These are phyloP conservation scores for Protomyces arabidopsidicola DNA, from an alignment of 1,139 yeast species.

Conservation along the genomic window DNA sequence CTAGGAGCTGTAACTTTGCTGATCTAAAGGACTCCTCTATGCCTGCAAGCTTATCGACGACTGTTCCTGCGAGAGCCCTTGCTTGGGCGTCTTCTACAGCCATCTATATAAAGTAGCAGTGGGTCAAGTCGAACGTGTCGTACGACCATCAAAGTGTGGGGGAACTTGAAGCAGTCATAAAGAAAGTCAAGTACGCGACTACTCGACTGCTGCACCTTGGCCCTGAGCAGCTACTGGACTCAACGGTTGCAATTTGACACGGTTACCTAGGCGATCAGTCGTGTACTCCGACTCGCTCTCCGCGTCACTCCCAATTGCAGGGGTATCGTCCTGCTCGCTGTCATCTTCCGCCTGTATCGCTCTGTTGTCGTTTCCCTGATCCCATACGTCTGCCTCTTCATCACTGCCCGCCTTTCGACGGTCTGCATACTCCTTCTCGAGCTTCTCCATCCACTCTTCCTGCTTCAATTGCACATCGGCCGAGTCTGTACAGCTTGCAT, in stretches of 20 bases:
- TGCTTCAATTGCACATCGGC: slow-evolving; percentile 71
- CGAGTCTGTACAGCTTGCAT: slow-evolving; percentile 74
- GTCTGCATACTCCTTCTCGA: slow-evolving; percentile 65
- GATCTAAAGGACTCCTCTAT: slow-evolving; percentile 20
- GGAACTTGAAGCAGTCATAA: background rate
- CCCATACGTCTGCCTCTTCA: slow-evolving; percentile 56
- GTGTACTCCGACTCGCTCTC: slow-evolving; percentile 4
- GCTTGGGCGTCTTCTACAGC: background rate
- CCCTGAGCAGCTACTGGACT: too few species aligned
- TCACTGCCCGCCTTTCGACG: slow-evolving; percentile 52
- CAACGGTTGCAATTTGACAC: background rate
- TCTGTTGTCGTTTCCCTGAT: slow-evolving; percentile 67
- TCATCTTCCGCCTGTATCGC: background rate
- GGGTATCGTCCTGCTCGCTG: background rate
- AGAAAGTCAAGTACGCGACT: background rate
- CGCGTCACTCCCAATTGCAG: background rate
- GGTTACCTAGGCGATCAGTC: slow-evolving; percentile 17
- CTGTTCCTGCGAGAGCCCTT: slow-evolving; percentile 10
- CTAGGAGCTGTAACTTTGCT: slow-evolving; percentile 16
- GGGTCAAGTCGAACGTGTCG: too few species aligned
- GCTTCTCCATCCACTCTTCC: slow-evolving; percentile 62
- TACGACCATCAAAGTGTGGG: too few species aligned
- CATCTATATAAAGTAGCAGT: background rate
- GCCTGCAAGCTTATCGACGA: slow-evolving; percentile 13
- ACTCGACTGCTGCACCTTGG: background rate